These are phyloP conservation scores for Krasilnikovozyma curviuscula DNA, from an alignment of 768 basidiomycete genomes.

Conservation along the genomic window DNA sequence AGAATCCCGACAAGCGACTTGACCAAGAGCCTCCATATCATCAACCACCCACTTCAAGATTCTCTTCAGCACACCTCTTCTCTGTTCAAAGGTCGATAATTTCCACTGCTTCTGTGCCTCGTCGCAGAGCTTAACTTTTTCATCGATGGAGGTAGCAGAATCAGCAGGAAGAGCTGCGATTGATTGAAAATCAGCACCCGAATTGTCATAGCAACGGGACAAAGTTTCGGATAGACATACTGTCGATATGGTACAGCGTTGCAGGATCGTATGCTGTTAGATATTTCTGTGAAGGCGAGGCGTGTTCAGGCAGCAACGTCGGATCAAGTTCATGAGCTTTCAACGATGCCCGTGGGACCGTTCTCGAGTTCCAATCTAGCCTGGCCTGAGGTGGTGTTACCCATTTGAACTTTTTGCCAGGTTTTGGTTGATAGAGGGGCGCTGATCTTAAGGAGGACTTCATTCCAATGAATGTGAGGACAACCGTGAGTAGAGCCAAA, in stretches of 20 bases:
- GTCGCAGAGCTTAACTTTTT: slow-evolving; percentile 48
- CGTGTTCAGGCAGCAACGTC: neutral
- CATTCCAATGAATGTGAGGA: too few species aligned
- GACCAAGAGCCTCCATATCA: slow-evolving; percentile 68
- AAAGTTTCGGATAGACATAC: neutral
- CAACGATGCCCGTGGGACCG: too few species aligned
- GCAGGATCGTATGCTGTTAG: slow-evolving; percentile 88
- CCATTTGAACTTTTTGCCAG: too few species aligned
- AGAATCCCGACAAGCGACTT: slow-evolving; percentile 77
- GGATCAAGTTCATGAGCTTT: too few species aligned
- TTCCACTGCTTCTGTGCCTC: slow-evolving; percentile 56
- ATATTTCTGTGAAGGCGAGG: slow-evolving; percentile 30
- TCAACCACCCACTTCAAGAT: slow-evolving; percentile 80
- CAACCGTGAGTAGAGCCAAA: too few species aligned
- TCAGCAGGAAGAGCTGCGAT: slow-evolving; percentile 61
- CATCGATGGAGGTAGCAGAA: slow-evolving; percentile 45
- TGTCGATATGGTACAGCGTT: slow-evolving; percentile 33
- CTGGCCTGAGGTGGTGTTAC: too few species aligned
- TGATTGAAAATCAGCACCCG: neutral
- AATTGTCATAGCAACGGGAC: neutral
- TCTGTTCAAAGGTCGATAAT: slow-evolving; percentile 51
- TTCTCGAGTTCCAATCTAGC: too few species aligned
- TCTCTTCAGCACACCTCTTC: slow-evolving; percentile 66
- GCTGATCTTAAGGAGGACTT: too few species aligned
- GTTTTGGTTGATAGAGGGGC: too few species aligned